Evolutionary conservation across 2,329 filamentous ascomycete species (phyloP).

Genomic region (Pleomassaria siparia): DNA sequence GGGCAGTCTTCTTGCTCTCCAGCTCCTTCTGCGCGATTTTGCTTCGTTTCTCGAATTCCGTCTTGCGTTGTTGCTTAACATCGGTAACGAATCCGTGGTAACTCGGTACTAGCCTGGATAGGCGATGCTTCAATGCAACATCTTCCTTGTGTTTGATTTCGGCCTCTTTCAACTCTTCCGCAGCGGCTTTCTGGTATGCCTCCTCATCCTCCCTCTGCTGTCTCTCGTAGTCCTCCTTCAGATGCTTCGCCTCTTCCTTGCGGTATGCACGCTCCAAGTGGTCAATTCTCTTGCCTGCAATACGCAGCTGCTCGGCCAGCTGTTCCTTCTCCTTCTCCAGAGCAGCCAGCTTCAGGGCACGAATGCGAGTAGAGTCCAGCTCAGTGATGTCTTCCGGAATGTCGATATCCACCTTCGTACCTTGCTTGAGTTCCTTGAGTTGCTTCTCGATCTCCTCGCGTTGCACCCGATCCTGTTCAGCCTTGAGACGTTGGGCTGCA

Average conservation of each 20-base stretch:
- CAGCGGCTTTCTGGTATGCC: slow-evolving; percentile 77
- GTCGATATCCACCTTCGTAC: slow-evolving; percentile 84
- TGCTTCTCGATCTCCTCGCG: slow-evolving; percentile 71
- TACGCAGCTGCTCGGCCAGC: slow-evolving; percentile 83
- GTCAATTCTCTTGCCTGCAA: slow-evolving; percentile 93
- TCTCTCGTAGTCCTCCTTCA: slow-evolving; percentile 78
- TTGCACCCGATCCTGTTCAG: slow-evolving; percentile 47
- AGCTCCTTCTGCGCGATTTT: slow-evolving; percentile 90
- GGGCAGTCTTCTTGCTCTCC: slow-evolving; percentile 83
- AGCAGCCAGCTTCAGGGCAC: slow-evolving; percentile 91
- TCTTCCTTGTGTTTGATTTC: slow-evolving; percentile 89
- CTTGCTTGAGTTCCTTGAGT: slow-evolving; percentile 91
- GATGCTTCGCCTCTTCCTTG: slow-evolving; percentile 91
- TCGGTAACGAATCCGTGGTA: slow-evolving; percentile 84
- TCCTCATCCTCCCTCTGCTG: slow-evolving; percentile 78
- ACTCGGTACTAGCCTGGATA: slow-evolving; percentile 77
- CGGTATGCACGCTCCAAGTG: slow-evolving; percentile 96
- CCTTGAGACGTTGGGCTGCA: slow-evolving; percentile 82
- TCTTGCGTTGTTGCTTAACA: slow-evolving; percentile 82
- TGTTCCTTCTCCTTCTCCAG: slow-evolving; percentile 98
- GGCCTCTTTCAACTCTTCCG: slow-evolving; percentile 75
- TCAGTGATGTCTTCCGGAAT: slow-evolving; percentile 77
- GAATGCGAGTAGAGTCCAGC: slow-evolving; percentile 64
- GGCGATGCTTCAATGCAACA: slow-evolving; percentile 89
- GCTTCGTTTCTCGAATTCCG: slow-evolving; percentile 94